Conservation (phyloP, 352 stramenopile genomes). For the Pythium insidiosum region DNA sequence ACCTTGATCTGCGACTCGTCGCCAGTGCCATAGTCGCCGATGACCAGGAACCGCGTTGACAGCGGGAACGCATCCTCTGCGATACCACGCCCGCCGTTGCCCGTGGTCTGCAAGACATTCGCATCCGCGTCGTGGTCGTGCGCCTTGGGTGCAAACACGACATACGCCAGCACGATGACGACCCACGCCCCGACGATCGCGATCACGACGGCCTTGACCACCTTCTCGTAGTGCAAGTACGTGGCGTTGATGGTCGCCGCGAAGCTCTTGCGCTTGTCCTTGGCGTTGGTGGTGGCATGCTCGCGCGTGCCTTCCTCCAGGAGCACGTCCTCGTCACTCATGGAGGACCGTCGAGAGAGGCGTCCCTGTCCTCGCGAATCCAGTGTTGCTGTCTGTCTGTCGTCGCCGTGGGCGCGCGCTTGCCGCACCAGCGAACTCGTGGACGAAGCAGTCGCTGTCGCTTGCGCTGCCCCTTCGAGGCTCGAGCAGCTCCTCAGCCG, state of each 20-base stretch:
- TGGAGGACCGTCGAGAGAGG: too few relatives aligned
- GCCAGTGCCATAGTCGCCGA: slow-evolving; percentile 79
- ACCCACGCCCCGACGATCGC: slow-evolving; percentile 48
- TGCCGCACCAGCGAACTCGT: too few relatives aligned
- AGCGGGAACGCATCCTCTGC: slow-evolving; percentile 41
- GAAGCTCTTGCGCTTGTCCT: slow-evolving; percentile 23
- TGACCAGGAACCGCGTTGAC: slow-evolving; percentile 66
- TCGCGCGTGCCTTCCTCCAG: slow-evolving; percentile 49
- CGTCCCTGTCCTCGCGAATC: too few relatives aligned
- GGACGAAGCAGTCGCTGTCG: too few relatives aligned
- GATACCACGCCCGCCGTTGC: too few relatives aligned
- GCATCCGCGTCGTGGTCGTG: slow-evolving; percentile 1
- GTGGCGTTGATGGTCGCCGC: slow-evolving; percentile 11
- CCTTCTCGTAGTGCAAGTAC: slow-evolving; percentile 44
- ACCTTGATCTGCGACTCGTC: slow-evolving; percentile 50
- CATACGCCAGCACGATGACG: slow-evolving; percentile 54
- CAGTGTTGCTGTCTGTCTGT: too few relatives aligned
- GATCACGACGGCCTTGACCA: slow-evolving; percentile 47
- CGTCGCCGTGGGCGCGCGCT: too few relatives aligned
- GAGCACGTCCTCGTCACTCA: too few relatives aligned
- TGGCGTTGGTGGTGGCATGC: slow-evolving; percentile 45
- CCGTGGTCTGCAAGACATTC: neutral
- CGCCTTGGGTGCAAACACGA: slow-evolving; percentile 1
- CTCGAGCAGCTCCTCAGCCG: too few relatives aligned
- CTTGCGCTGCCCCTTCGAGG: too few relatives aligned